Evolutionary conservation across 2,329 filamentous ascomycete species (phyloP), one percentile per base, ranked within the genome.

Genomic region (Aspergillus proliferans): DNA sequence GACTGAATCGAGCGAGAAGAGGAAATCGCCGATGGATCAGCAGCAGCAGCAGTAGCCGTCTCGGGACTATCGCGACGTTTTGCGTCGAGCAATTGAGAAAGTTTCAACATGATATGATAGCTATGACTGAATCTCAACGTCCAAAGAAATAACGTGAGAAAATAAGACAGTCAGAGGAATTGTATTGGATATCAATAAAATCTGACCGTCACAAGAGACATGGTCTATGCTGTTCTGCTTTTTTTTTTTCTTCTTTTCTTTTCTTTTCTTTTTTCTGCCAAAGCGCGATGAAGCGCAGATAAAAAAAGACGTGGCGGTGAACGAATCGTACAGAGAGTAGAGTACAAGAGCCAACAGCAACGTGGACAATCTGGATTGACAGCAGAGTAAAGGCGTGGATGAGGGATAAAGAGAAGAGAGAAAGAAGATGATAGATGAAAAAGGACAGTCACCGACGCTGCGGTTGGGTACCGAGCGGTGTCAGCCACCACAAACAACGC

Each of bases 41-140:
- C 26, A 12, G 36, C 55, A 47, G 58, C 60, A 38, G 26, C 9
- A 4, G 36, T 55, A 45, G 58, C 60, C 38, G 47, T 50, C 43
- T 65, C 60, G 48, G 57, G 59, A 55, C 55, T 61, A 54, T 65
- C 58, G 48, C 60, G 56, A 57, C 58, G 52, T 53, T 58, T 63
- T 53, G 61, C 52, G 54, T 69, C 68, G 51, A 64, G 58, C 24
- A 65, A 54, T 52, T 69, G 62, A 46, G 62, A 64, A 51, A 67
- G 50, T 56, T 64, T 69, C 36, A 62, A 54, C 68, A 71, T 71
- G 41, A 43, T 53, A 43, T 45, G 50, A 49, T 50, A 48, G 19
- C 43, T 40, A 6, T 3, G 3, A 19, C 38, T 19, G 15, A 18
- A 10, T 40, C 10, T 12, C 10, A 15, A 19, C n/a, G n/a, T 18